These are phyloP conservation scores for Pneumocystis wakefieldiae DNA, from an alignment of 1,139 yeast species.

Conservation along the genomic window DNA sequence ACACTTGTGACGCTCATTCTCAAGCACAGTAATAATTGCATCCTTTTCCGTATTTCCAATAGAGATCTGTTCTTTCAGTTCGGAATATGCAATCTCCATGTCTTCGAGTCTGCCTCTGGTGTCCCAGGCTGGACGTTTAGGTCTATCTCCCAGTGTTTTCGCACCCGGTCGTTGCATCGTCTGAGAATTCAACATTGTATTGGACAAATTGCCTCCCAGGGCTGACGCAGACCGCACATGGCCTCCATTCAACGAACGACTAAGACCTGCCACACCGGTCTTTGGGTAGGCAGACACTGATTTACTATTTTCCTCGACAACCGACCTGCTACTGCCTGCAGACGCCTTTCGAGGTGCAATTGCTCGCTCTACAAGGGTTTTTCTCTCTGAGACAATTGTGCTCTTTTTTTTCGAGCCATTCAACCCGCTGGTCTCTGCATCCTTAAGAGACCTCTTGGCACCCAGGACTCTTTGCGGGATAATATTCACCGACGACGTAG, in stretches of 20 bases:
- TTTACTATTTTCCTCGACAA: neutral
- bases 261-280: neutral
- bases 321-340: neutral
- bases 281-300: neutral
- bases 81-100: conserved; percentile 13
- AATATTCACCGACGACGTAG: neutral
- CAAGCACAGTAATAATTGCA: neutral
- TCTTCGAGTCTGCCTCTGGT: conserved; percentile 15
- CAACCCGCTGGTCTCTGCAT: neutral
- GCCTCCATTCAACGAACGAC: neutral
- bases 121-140: conserved; percentile 13
- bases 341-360: neutral
- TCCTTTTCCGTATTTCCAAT: neutral
- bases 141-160: neutral
- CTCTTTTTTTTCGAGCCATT: neutral
- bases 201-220: neutral
- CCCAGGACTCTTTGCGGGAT: neutral
- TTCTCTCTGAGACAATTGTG: neutral
- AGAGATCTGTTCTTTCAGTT: conserved; percentile 5
- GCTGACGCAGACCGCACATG: neutral
- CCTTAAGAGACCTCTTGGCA: neutral
- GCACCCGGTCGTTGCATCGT: neutral
- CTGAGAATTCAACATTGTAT: neutral
- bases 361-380: neutral
- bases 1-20: conserved; percentile 1